Percentiles rank a stretch among this genome's conserved stretches.
Evolutionary conservation across 192 early-diverging fungal species (phyloP).

Genomic region (Ramicandelaber brevisporus): DNA sequence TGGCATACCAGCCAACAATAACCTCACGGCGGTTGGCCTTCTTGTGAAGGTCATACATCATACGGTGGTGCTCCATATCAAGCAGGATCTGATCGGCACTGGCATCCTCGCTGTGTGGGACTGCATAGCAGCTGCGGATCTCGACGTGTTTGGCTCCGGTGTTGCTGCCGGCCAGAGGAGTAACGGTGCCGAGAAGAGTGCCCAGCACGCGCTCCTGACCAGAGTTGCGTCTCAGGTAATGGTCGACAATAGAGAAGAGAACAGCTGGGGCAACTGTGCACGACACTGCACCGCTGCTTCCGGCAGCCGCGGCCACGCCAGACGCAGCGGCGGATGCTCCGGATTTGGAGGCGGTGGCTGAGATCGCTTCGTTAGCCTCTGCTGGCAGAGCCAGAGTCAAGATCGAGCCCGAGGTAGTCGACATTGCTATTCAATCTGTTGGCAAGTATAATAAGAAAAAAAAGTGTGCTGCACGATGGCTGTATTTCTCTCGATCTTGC

Average conservation of each 20-base stretch:
- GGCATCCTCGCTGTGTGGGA: conserved; percentile 58
- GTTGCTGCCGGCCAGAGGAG: too few species aligned
- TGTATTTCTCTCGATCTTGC: too few species aligned
- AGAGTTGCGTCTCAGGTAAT: conserved; percentile 65
- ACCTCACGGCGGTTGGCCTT: conserved; percentile 69
- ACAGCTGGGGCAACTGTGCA: conserved; percentile 50
- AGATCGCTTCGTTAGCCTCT: too few species aligned
- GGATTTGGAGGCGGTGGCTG: too few species aligned
- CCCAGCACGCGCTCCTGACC: conserved; percentile 68
- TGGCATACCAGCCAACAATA: conserved; percentile 86
- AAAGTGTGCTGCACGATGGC: too few species aligned
- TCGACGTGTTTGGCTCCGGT: conserved; percentile 74
- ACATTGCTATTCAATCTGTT: too few species aligned
- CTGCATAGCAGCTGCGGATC: conserved; percentile 65
- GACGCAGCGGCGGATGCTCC: not conserved
- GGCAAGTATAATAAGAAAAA: too few species aligned
- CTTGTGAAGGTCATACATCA: conserved; percentile 72
- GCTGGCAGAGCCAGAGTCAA: too few species aligned
- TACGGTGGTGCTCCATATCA: conserved; percentile 70
- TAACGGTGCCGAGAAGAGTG: conserved; percentile 66
- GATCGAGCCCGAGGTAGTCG: too few species aligned
- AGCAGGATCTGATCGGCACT: conserved; percentile 53
- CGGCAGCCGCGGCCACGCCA: not conserved
- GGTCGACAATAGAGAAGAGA: conserved; percentile 78
- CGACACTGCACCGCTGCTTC: conserved; percentile 8